Conservation (phyloP, 1,284 basidiomycete genomes). For the Ceratobasidium papillatum region DNA sequence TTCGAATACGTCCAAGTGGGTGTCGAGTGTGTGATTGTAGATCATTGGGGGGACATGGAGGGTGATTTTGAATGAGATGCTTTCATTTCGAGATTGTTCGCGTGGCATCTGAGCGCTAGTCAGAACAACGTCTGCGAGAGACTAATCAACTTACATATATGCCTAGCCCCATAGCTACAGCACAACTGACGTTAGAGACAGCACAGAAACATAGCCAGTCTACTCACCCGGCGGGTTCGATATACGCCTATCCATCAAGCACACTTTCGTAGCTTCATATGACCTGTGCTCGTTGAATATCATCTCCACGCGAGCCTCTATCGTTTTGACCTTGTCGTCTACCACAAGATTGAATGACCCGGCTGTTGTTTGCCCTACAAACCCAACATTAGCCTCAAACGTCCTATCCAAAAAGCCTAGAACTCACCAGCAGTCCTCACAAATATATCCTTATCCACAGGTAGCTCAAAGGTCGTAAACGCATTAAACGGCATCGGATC, state of each 20-base stretch:
- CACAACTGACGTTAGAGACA: background rate
- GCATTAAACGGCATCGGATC: slow-evolving; percentile 35
- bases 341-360: slow-evolving; percentile 25
- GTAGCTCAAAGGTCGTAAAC: slow-evolving; percentile 27
- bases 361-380: slow-evolving; percentile 12
- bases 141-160: slow-evolving; percentile 26
- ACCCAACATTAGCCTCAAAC: background rate
- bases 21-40: slow-evolving; percentile 35
- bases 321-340: slow-evolving; percentile 30
- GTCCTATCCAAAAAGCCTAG: background rate
- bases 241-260: slow-evolving; percentile 24
- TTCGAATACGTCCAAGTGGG: slow-evolving; percentile 36
- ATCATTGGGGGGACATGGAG: slow-evolving; percentile 28
- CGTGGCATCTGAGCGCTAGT: slow-evolving; percentile 25
- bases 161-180: slow-evolving; percentile 24
- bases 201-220: background rate
- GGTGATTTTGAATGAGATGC: slow-evolving; percentile 29
- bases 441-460: slow-evolving; percentile 24
- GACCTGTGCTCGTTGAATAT: slow-evolving; percentile 33
- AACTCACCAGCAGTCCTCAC: slow-evolving; percentile 23
- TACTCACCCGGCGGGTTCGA: slow-evolving; percentile 21
- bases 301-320: slow-evolving; percentile 36
- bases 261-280: slow-evolving; percentile 32
- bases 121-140: background rate
- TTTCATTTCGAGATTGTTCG: slow-evolving; percentile 14